A percentile compares a stretch with the other conserved stretches of the same genome.
phyloP scores from a whole-genome alignment of 345 rosid genomes.

The Ricinus communis region DNA sequence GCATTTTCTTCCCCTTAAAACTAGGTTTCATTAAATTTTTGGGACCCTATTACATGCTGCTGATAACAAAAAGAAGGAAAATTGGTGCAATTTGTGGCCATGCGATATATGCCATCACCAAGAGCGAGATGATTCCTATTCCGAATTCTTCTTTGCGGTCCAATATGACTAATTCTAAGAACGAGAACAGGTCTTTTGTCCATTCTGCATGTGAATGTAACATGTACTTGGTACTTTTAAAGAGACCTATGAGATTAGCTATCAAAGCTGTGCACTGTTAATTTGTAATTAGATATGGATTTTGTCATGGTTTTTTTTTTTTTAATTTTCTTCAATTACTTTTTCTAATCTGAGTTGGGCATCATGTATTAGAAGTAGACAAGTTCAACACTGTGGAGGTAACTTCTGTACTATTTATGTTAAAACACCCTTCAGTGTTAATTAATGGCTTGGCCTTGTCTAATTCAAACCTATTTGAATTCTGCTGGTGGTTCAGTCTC shows the following conservation, averaged over 20 bases:
- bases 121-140: slow-evolving; percentile 69
- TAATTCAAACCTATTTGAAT: slow-evolving; percentile 24
- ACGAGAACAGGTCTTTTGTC: slow-evolving; percentile 98
- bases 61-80: slow-evolving; percentile 84
- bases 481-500: slow-evolving; percentile 22
- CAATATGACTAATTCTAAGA: slow-evolving; percentile 83
- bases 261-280: slow-evolving; percentile 23
- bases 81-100: slow-evolving; percentile 88
- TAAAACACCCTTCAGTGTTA: slow-evolving; percentile 28
- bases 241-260: slow-evolving; percentile 35
- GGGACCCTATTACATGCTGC: slow-evolving; percentile 93
- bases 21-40: slow-evolving; percentile 84
- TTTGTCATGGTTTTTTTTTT: slow-evolving; percentile 28
- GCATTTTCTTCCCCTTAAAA: slow-evolving; percentile 19
- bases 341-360: slow-evolving; percentile 34
- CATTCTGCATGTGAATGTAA: slow-evolving; percentile 83
- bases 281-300: slow-evolving; percentile 52
- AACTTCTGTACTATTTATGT: slow-evolving; percentile 39
- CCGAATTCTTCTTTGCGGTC: slow-evolving; percentile 67
- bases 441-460: slow-evolving; percentile 15
- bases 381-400: slow-evolving; percentile 47
- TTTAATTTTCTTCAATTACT: slow-evolving; percentile 30
- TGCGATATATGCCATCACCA: slow-evolving; percentile 58
- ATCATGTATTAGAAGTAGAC: slow-evolving; percentile 41
- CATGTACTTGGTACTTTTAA: slow-evolving; percentile 55